These are phyloP conservation scores for Alternaria arborescens DNA, from an alignment of 2,329 filamentous ascomycete species.

Conservation along the genomic window DNA sequence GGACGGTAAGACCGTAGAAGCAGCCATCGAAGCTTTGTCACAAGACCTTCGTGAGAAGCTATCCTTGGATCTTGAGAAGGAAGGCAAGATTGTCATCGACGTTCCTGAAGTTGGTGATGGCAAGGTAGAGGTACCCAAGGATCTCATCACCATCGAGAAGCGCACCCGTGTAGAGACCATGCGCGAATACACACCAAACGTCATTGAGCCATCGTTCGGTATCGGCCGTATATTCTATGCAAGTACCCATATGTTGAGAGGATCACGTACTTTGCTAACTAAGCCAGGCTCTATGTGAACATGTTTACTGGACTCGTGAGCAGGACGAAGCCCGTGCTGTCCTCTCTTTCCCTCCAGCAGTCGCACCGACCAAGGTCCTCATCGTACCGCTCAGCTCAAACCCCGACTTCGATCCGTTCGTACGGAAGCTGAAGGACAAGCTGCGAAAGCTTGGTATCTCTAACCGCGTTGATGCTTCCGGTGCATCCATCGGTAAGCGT, in stretches of 20 bases:
- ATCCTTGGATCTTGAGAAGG: constrained; percentile 74
- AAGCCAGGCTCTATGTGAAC: constrained; percentile 85
- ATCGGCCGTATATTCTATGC: constrained; percentile 92
- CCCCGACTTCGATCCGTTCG: constrained; percentile 78
- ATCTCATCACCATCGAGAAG: constrained; percentile 84
- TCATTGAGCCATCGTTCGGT: constrained; percentile 97
- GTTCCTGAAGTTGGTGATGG: constrained; percentile 73
- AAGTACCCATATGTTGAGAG: constrained; percentile 13
- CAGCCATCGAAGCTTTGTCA: constrained; percentile 75
- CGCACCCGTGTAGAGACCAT: constrained; percentile 82
- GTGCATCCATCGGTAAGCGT: constrained; percentile 91
- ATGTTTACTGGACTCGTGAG: constrained; percentile 91
- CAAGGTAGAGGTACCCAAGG: constrained; percentile 80
- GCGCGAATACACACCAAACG: constrained; percentile 92
- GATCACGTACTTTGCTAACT: constrained; percentile 44
- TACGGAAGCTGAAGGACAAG: constrained; percentile 75
- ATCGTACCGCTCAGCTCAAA: constrained; percentile 89
- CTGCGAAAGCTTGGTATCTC: constrained; percentile 81
- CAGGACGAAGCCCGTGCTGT: constrained; percentile 84
- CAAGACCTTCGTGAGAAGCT: constrained; percentile 85
- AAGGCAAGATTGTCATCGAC: constrained; percentile 79
- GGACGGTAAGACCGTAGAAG: constrained; percentile 84
- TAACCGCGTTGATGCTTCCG: constrained; percentile 87
- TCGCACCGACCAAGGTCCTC: constrained; percentile 95
- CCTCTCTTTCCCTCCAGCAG: constrained; percentile 75